A percentile compares a stretch with the other conserved stretches of the same genome.
These are phyloP conservation scores for Fusarium sp. DNA, from an alignment of 2,329 filamentous ascomycete genomes.

Conservation along the genomic window DNA sequence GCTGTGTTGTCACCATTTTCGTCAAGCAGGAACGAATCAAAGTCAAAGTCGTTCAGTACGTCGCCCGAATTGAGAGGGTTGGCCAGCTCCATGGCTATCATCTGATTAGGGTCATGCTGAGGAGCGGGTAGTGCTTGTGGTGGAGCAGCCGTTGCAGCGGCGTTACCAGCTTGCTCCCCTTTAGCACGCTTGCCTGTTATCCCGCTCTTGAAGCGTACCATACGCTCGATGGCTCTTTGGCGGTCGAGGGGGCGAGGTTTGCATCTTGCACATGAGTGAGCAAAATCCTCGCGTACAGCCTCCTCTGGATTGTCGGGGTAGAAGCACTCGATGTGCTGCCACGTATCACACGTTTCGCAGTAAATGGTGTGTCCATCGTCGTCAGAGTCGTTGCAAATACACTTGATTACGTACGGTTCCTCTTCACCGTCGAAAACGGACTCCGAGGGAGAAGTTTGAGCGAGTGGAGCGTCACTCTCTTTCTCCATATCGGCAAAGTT, in stretches of 20 bases:
- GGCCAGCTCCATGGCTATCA: constrained; percentile 63
- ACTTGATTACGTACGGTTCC: constrained; percentile 97
- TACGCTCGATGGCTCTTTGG: constrained; percentile 78
- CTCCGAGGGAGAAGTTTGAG: no score
- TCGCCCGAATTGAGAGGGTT: constrained; percentile 65
- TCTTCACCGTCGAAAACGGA: no score
- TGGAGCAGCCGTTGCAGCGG: constrained; percentile 48
- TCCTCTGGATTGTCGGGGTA: constrained; percentile 80
- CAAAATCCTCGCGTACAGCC: constrained; percentile 75
- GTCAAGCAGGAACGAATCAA: constrained; percentile 74
- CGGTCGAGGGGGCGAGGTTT: constrained; percentile 80
- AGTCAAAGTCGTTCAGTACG: constrained; percentile 74
- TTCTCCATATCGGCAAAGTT: no score
- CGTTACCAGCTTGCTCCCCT: no score
- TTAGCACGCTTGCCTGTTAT: constrained; percentile 65
- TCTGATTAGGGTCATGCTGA: constrained; percentile 50
- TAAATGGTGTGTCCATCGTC: constrained; percentile 98
- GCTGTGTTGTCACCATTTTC: constrained; percentile 58
- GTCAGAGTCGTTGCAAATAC: constrained; percentile 92
- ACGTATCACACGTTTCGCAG: constrained; percentile 95
- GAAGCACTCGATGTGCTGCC: constrained; percentile 98
- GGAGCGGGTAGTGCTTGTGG: constrained; percentile 31
- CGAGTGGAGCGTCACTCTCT: no score
- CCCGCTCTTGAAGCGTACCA: constrained; percentile 67
- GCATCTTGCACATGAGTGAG: constrained; percentile 92